Conservation (phyloP, 176 grass and related monocot genomes). For the Cenchrus americanus region DNA sequence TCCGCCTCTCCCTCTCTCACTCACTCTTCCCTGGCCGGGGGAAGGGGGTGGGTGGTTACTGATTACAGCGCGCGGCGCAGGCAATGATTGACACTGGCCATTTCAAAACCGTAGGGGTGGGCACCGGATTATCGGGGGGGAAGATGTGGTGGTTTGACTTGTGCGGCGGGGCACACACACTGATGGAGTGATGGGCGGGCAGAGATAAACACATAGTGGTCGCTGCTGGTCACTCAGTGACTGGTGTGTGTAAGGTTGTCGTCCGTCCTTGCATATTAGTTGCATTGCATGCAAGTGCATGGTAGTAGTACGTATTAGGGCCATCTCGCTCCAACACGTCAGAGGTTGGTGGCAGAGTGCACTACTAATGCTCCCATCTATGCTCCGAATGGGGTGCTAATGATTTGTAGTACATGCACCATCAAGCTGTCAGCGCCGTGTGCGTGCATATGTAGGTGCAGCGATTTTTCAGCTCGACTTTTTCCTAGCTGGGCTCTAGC, state of each 20-base stretch:
- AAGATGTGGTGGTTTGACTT: conserved; percentile 40
- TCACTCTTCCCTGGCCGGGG: not conserved
- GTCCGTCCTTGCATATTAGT: not conserved
- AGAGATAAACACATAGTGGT: not conserved
- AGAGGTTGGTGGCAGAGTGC: not conserved
- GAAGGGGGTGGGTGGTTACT: no score
- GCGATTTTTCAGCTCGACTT: no score
- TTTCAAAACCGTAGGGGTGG: not conserved
- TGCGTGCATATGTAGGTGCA: no score
- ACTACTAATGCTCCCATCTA: not conserved
- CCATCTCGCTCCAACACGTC: not conserved
- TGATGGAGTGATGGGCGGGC: not conserved
- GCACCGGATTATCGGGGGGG: not conserved
- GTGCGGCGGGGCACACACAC: not conserved
- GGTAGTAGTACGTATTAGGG: no score
- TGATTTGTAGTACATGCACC: not conserved
- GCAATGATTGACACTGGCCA: conserved; percentile 31
- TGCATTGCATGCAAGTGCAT: not conserved
- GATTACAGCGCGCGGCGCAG: not conserved
- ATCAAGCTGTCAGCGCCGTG: conserved; percentile 1
- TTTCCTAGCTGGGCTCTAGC: no score
- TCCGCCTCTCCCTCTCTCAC: not conserved
- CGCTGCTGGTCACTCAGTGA: not conserved
- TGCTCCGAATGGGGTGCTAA: no score
- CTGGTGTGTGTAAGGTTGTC: conserved; percentile 25